Evolutionary conservation across 2,329 filamentous ascomycete species (phyloP).

Genomic region (Fusarium sambucinum): DNA sequence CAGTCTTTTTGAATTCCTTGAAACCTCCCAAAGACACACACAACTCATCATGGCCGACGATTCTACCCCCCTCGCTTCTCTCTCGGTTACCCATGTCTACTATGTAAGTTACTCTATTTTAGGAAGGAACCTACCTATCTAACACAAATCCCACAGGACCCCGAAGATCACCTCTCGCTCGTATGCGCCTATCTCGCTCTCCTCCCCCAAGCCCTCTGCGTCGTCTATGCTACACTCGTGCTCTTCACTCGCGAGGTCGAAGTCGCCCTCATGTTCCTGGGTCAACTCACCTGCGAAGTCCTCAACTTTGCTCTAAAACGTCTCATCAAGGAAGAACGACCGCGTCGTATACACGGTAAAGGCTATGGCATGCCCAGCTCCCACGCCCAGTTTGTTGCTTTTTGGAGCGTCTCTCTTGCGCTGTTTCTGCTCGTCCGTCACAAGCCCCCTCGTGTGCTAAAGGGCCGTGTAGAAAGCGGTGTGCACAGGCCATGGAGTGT

Average conservation of each 20-base stretch:
- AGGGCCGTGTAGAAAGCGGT: constrained; percentile 10
- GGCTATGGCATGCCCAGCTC: constrained; percentile 98
- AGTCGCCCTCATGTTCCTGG: constrained; percentile 88
- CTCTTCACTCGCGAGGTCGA: constrained; percentile 93
- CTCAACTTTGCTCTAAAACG: constrained; percentile 92
- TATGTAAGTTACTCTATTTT: constrained; percentile 73
- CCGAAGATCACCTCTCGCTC: constrained; percentile 85
- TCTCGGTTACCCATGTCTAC: constrained; percentile 95
- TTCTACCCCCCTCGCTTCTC: constrained; percentile 79
- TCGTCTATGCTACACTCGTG: constrained; percentile 90
- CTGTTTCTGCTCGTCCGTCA: constrained; percentile 90
- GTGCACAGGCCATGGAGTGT: constrained; percentile 66
- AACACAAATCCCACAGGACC: constrained; percentile 73
- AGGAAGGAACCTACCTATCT: neutral
- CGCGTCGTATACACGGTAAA: constrained; percentile 85
- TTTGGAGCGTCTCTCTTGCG: constrained; percentile 86
- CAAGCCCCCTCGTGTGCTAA: constrained; percentile 61
- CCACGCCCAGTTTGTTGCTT: constrained; percentile 94
- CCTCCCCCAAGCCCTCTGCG: constrained; percentile 88
- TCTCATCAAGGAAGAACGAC: constrained; percentile 90
- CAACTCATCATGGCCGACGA: constrained; percentile 45
- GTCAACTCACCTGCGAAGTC: constrained; percentile 91
- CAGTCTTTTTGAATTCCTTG: constrained; percentile 8
- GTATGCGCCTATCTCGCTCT: constrained; percentile 94
- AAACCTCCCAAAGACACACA: constrained; percentile 1